Conservation (phyloP, 148 eudicot genomes). For the Persicaria maculosa region DNA sequence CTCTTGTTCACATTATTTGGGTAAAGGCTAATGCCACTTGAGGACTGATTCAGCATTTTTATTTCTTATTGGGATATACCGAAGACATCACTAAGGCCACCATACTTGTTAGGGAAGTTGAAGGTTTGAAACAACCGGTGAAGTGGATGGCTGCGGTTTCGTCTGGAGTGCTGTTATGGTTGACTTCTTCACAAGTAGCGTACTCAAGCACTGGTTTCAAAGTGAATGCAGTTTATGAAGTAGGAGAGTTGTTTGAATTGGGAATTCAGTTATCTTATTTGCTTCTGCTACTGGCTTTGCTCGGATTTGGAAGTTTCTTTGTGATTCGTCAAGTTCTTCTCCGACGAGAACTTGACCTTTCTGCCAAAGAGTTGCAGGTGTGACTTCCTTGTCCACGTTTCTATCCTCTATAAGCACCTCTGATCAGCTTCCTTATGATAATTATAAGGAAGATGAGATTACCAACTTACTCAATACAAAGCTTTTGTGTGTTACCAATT, state of each 20-base stretch:
- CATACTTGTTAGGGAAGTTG: constrained; percentile 10
- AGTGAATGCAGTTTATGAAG: constrained; percentile 54
- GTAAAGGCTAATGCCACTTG: background rate
- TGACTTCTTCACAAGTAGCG: constrained; percentile 46
- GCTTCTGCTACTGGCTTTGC: constrained; percentile 70
- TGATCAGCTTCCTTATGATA: background rate
- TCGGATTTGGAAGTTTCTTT: constrained; percentile 80
- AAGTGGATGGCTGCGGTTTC: constrained; percentile 29
- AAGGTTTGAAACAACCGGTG: constrained; percentile 17
- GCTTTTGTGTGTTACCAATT: background rate
- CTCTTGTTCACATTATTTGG: background rate
- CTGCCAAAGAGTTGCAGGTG: constrained; percentile 96
- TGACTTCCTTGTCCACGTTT: constrained; percentile 1
- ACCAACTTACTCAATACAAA: background rate
- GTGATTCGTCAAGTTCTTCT: constrained; percentile 93
- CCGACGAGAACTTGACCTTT: constrained; percentile 94
- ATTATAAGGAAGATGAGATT: background rate
- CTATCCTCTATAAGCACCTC: background rate
- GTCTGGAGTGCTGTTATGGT: constrained; percentile 40
- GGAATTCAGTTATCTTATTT: constrained; percentile 90
- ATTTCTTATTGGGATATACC: constrained; percentile 3
- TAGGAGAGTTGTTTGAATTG: constrained; percentile 81
- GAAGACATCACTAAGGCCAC: constrained; percentile 4
- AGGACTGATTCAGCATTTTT: background rate
- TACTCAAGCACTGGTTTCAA: constrained; percentile 44